Conservation (phyloP, 805 yeast species). For the Candida coquimbonensis region DNA sequence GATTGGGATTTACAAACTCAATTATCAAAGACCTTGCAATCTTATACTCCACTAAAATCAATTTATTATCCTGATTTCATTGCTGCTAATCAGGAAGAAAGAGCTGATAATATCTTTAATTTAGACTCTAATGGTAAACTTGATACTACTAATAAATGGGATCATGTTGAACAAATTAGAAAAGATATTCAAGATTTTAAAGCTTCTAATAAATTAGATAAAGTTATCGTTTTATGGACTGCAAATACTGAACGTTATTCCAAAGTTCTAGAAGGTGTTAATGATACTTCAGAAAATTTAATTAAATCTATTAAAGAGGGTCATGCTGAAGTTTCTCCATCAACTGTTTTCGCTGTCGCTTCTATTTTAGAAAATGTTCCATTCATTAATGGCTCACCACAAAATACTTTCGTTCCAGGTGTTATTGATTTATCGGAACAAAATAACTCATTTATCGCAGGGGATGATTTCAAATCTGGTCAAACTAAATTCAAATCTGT, state of each 20-base stretch:
- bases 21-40: conserved; percentile 55
- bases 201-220: conserved; percentile 62
- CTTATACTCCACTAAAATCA: conserved; percentile 69
- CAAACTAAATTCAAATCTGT: conserved; percentile 96
- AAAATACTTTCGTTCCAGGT: conserved; percentile 96
- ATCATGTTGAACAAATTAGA: conserved; percentile 81
- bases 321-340: conserved; percentile 83
- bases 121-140: conserved; percentile 43
- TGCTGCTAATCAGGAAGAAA: conserved; percentile 86
- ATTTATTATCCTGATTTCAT: conserved; percentile 94
- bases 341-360: conserved; percentile 92
- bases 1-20: conserved; percentile 79
- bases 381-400: conserved; percentile 95
- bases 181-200: conserved; percentile 78
- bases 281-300: conserved; percentile 82
- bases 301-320: conserved; percentile 65
- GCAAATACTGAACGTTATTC: conserved; percentile 95
- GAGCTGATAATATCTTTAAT: conserved; percentile 84
- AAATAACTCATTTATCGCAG: conserved; percentile 75
- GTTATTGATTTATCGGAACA: conserved; percentile 82
- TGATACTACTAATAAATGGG: conserved; percentile 67
- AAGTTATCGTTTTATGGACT: conserved; percentile 90
- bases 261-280: conserved; percentile 68
- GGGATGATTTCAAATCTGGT: conserved; percentile 96
- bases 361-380: conserved; percentile 83